Evolutionary conservation across 2,329 filamentous ascomycete species (phyloP), one percentile per base, ranked within the genome.

Genomic region (Penicillium expansum): DNA sequence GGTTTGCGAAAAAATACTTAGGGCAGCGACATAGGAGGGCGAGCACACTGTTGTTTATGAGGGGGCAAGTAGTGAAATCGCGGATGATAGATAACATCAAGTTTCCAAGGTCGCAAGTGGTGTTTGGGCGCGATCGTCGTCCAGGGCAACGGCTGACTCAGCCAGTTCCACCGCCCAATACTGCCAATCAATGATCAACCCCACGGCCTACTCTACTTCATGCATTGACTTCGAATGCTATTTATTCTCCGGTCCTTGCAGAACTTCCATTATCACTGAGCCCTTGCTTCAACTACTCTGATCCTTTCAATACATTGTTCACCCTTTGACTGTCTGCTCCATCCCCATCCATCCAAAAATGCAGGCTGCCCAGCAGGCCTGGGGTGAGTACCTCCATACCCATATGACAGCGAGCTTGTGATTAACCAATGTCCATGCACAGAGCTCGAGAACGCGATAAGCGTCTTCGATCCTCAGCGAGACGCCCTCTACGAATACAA

Each of bases 401-500:
- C 45, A 39, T 24, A 48, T 51, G 20, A 50, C 37, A 35, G 11
- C 44, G 27, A 33, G 45, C 33, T 44, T 38, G 29, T 20, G 50
- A 42, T 54, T 52, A 35, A 62, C 55, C 57, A 60, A 60, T 33
- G n/a, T 44, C 42, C 41, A 48, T 55, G 18, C 38, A 16, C 70
- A 96, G 93, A 96, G 82, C 85, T 94, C 71, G 91, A 96, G 73
- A 96, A 96, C 75, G 86, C 88, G 59, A 80, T 92, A 76, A 83
- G 88, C 71, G 84, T 97, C 59, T 86, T 96, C 69, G 92, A 99
- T 72, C 84, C 90, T 52, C 85, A 86, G 65, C 90, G 91, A 69
- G 94, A 99, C 76, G 91, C 91, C 44, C 90, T 99, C 67, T 99
- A 97, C 81, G 83, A 84, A 69, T 96, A 94, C 79, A 85, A 92